Evolutionary conservation across 495 filamentous ascomycete genomes (phyloP), one percentile per base, ranked within the genome.

Genomic region (Podospora pseudocomata): DNA sequence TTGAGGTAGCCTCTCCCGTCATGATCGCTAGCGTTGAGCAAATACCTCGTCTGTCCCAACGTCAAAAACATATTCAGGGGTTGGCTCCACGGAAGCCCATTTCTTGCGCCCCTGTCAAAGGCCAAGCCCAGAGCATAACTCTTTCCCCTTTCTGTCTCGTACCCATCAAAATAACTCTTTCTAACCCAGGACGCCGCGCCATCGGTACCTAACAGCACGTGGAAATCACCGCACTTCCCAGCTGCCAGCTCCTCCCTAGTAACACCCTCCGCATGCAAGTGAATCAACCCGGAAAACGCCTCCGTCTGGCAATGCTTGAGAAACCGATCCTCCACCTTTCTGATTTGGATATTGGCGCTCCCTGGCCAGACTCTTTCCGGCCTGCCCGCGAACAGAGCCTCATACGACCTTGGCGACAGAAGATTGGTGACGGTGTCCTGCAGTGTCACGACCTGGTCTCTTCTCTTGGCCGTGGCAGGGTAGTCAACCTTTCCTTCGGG

Each of bases 31-130:
- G 78, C 78, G 64, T 80, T 80, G 60, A 80, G 71, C 28, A 80
- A 68, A 64, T 80, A 80, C 3, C 78, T 72, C 11, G 78, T 80
- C 54, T 80, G 78, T 6, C 78, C 78, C 7, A 80, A 74, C 0
- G 78, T 80, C 28, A 80, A 70, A 62, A 80, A 80, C 71, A 80
- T 77, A 69, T 80, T 80, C 56, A 80, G 72, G n/a, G 76, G 65
- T 67, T 80, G 78, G 15, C 73, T 75, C 78, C 78, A 80, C 2
- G 78, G 78, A 59, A 80, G 57, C 0, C 78, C 78, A 4, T 60
- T 68, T 55, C 59, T 70, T 1, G 74, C 62, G 0, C 77, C 75
- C 0, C 78, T 75, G 59, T 80, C 74, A 53, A 80, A 80, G 34
- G 78, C 78, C 1, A 80, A 71, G 11, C 78, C 78, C 1, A 80